Evolutionary conservation across 345 rosid genomes (phyloP), one percentile per base, ranked within the genome.

Genomic region (Heritiera fomes): DNA sequence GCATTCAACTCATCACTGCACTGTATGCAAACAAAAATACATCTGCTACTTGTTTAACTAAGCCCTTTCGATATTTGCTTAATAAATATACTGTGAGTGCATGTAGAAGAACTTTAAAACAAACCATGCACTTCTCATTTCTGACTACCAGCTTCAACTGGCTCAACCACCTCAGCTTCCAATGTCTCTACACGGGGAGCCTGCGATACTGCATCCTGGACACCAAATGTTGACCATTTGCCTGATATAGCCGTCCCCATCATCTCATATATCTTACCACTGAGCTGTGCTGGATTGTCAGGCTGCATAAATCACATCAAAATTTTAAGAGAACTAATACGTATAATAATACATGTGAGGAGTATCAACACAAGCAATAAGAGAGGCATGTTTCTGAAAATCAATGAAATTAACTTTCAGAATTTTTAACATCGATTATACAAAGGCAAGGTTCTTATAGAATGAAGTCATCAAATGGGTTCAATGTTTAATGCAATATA

Each of bases 181-280:
- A 87, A 53, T n/a, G 88, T 81, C 58, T 87, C 92, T 13, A 82
- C 64, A 18, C 45, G 43, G 69, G 66, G 80, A 17, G 85, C 41
- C 32, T 74, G 85, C 56, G 81, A 32, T 69, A 80, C 63, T 30
- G 80, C 79, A 9, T 73, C 30, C 72, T 83, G 87, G 4, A 12
- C 53, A 50, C 55, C 87, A 10, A 82, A 83, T 30, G 78, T 77
- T 53, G 90, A 88, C 99, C 99, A 95, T 87, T 91, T 95, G 43
- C 90, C 91, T 1, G 93, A 84, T 67, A 93, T 90, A 69, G 98
- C 94, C 79, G 82, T 78, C 49, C 85, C 91, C 98, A 95, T 91
- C 97, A 95, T 91, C 91, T 93, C 98, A 64, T 95, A 95, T 84
- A 95, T 95, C 91, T 95, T 95, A 79, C 97, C 91, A 20, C 98